A percentile compares a stretch with the other conserved stretches of the same genome.
These are phyloP conservation scores for Microcos paniculata DNA, from an alignment of 345 rosid genomes.

Conservation along the genomic window DNA sequence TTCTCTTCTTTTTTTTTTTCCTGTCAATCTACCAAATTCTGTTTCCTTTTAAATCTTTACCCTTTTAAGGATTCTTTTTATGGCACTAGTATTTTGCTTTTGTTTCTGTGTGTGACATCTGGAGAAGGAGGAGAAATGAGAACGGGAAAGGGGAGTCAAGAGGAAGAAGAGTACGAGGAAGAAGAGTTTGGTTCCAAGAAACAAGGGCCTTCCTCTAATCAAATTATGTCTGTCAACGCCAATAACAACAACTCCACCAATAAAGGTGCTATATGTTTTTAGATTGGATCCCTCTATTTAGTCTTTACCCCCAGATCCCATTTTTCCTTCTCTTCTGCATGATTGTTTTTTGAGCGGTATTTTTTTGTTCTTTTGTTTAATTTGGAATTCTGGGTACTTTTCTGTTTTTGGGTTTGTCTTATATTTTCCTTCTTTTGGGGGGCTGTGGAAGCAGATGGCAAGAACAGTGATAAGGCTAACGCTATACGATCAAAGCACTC, in stretches of 20 bases:
- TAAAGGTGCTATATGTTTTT: conserved; percentile 37
- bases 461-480: conserved; percentile 64
- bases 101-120: not conserved
- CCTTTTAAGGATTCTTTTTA: not conserved
- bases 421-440: conserved; percentile 3
- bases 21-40: not conserved
- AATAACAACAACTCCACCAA: conserved; percentile 20
- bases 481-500: conserved; percentile 91
- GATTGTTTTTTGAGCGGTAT: not conserved
- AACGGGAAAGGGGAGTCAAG: conserved; percentile 65
- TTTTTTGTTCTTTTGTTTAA: not conserved
- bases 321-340: not conserved
- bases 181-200: conserved; percentile 66
- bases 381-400: conserved; percentile 17
- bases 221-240: conserved; percentile 18
- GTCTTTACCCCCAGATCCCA: not conserved
- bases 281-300: conserved; percentile 36
- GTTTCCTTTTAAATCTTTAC: not conserved
- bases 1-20: not conserved
- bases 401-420: not conserved
- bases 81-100: not conserved
- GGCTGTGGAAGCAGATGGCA: conserved; percentile 57
- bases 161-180: conserved; percentile 80
- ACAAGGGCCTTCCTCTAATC: conserved; percentile 52
- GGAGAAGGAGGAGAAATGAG: conserved; percentile 46